These are phyloP conservation scores for Ampelomyces quisqualis DNA, from an alignment of 2,329 filamentous ascomycete species.

Conservation along the genomic window DNA sequence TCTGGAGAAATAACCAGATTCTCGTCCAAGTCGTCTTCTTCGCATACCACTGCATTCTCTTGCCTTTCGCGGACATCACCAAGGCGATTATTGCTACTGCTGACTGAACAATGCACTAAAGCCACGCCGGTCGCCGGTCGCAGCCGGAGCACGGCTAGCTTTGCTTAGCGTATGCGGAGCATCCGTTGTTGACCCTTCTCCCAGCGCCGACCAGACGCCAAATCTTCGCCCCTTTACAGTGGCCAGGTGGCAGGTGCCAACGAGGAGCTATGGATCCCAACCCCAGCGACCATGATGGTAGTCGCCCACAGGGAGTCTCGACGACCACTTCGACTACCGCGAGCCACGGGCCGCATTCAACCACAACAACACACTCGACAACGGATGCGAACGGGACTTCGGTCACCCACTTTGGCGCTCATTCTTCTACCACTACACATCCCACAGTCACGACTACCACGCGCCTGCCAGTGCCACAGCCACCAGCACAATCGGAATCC, in stretches of 20 bases:
- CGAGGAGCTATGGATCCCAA: constrained; percentile 16
- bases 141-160: constrained; percentile 19
- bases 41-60: not conserved
- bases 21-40: not conserved
- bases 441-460: constrained; percentile 36
- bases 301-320: constrained; percentile 3
- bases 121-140: constrained; percentile 14
- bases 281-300: constrained; percentile 10
- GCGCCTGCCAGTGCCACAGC: constrained; percentile 14
- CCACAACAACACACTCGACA: constrained; percentile 31
- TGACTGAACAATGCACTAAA: constrained; percentile 23
- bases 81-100: constrained; percentile 9
- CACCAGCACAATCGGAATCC: constrained; percentile 11
- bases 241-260: constrained; percentile 1
- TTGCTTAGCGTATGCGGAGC: constrained; percentile 10
- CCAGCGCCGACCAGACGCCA: too few relatives aligned
- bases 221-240: too few relatives aligned
- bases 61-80: constrained; percentile 3
- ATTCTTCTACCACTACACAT: constrained; percentile 27
- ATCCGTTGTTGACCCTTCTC: too few relatives aligned
- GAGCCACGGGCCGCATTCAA: constrained; percentile 28
- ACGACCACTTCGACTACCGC: constrained; percentile 30
- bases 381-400: constrained; percentile 20
- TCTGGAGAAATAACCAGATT: too few relatives aligned
- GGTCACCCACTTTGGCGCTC: constrained; percentile 23